Evolutionary conservation across 2,329 filamentous ascomycete species (phyloP).

Genomic region (Paecilomyces dactylethromorphus): DNA sequence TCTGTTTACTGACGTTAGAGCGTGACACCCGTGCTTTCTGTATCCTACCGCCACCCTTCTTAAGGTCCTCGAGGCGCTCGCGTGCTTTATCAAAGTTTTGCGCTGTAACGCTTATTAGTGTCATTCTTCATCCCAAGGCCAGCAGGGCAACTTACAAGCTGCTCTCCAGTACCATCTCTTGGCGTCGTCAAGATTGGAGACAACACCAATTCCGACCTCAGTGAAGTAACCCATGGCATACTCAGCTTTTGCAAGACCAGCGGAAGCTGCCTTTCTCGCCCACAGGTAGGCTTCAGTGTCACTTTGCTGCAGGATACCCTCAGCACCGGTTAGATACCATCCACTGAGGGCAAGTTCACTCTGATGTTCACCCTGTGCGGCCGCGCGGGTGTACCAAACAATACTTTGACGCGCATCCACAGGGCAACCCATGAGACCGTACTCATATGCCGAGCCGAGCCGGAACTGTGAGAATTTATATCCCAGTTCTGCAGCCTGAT

Average conservation of each 20-base stretch:
- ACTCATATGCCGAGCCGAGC: slow-evolving; percentile 82
- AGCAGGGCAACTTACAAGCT: slow-evolving; percentile 63
- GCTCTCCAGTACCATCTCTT: slow-evolving; percentile 98
- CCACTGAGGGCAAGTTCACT: slow-evolving; percentile 76
- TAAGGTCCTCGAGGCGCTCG: slow-evolving; percentile 86
- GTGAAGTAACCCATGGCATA: slow-evolving; percentile 99
- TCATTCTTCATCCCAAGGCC: slow-evolving; percentile 1
- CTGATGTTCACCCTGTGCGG: slow-evolving; percentile 89
- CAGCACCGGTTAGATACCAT: slow-evolving; percentile 92
- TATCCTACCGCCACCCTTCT: slow-evolving; percentile 65
- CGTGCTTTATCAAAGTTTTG: slow-evolving; percentile 93
- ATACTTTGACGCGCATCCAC: slow-evolving; percentile 82
- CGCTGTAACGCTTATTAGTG: slow-evolving; percentile 46
- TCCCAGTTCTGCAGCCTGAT: slow-evolving; percentile 76
- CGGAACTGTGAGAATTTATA: slow-evolving; percentile 95
- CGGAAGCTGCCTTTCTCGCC: slow-evolving; percentile 86
- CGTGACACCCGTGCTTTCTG: slow-evolving; percentile 74
- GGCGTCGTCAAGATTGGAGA: slow-evolving; percentile 83
- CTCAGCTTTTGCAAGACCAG: slow-evolving; percentile 85
- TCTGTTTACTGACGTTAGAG: slow-evolving; percentile 73
- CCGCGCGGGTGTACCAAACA: slow-evolving; percentile 87
- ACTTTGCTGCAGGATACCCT: slow-evolving; percentile 81
- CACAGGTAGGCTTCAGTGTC: slow-evolving; percentile 96
- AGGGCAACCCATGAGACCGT: slow-evolving; percentile 73
- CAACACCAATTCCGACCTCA: slow-evolving; percentile 85